A percentile compares a stretch with the other conserved stretches of the same genome.
Evolutionary conservation across 306 rosid genomes (phyloP).

Genomic region (Prunus davidiana): DNA sequence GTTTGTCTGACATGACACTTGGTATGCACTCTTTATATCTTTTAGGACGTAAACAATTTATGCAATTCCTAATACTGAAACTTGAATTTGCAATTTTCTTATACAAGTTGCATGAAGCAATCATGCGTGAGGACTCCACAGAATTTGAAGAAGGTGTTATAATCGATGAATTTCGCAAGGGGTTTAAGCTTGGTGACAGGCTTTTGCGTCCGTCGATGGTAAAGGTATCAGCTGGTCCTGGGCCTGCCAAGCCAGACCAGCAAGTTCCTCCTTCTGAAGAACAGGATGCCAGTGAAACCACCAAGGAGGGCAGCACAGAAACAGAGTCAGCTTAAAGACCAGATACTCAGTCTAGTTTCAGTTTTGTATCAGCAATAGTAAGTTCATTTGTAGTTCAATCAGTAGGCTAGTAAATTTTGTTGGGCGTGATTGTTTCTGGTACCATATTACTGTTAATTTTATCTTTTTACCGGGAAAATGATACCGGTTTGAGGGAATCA

Average conservation of each 20-base stretch:
- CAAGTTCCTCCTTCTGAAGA: slow-evolving; percentile 42
- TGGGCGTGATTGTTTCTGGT: slow-evolving; percentile 24
- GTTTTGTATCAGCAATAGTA: slow-evolving; percentile 42
- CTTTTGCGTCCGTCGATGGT: slow-evolving; percentile 95
- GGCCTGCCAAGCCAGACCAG: slow-evolving; percentile 65
- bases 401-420: slow-evolving; percentile 14
- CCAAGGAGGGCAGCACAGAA: slow-evolving; percentile 30
- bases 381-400: slow-evolving; percentile 17
- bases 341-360: slow-evolving; percentile 29
- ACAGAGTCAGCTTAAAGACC: slow-evolving; percentile 38
- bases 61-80: slow-evolving; percentile 24
- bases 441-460: slow-evolving; percentile 21
- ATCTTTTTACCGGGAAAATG: slow-evolving; percentile 13
- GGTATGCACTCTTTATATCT: slow-evolving; percentile 8
- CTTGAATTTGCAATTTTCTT: slow-evolving; percentile 30
- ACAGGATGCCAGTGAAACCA: slow-evolving; percentile 35
- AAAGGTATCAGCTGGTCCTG: slow-evolving; percentile 97
- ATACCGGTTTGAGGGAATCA: slow-evolving; percentile 20
- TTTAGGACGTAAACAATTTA: slow-evolving; percentile 2
- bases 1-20: slow-evolving; percentile 3
- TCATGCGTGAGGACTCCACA: slow-evolving; percentile 84
- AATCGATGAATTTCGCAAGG: slow-evolving; percentile 77
- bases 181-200: slow-evolving; percentile 81
- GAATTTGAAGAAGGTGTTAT: slow-evolving; percentile 79
- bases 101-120: slow-evolving; percentile 87